phyloP scores from a whole-genome alignment of 352 stramenopile species.

The Thraustotheca clavata region DNA sequence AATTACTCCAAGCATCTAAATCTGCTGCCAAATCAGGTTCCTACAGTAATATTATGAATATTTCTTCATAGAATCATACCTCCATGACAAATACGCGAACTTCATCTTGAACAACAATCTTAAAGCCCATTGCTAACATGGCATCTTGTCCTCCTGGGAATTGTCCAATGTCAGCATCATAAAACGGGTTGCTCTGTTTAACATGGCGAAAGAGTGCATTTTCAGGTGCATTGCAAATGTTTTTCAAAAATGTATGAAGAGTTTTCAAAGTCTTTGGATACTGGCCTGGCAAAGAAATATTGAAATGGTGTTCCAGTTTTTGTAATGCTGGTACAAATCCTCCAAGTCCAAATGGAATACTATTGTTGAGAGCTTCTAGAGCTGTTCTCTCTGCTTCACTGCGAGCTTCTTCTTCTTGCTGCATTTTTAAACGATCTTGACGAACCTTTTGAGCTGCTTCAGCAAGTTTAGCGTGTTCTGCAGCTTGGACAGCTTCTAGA shows the following conservation, averaged over 20 bases:
- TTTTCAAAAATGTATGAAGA: constrained; percentile 41
- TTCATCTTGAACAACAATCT: constrained; percentile 39
- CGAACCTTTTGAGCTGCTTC: constrained; percentile 47
- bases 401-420: constrained; percentile 30
- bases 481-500: background rate
- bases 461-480: constrained; percentile 27
- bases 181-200: constrained; percentile 58
- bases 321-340: background rate
- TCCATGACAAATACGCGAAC: constrained; percentile 56
- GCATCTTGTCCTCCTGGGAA: constrained; percentile 49
- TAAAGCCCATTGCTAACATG: constrained; percentile 65
- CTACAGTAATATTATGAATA: constrained; percentile 21
- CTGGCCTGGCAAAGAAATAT: background rate
- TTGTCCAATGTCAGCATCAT: constrained; percentile 56
- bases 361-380: constrained; percentile 29
- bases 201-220: constrained; percentile 64
- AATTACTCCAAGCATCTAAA: constrained; percentile 68
- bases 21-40: constrained; percentile 66
- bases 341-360: constrained; percentile 3
- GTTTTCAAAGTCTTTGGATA: background rate
- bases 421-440: constrained; percentile 31
- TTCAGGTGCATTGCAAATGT: constrained; percentile 63
- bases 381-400: constrained; percentile 27
- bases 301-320: background rate
- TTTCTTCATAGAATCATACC: constrained; percentile 25